These are phyloP conservation scores for Chaetomium globosum DNA, from an alignment of 2,329 filamentous ascomycete genomes.

Conservation along the genomic window DNA sequence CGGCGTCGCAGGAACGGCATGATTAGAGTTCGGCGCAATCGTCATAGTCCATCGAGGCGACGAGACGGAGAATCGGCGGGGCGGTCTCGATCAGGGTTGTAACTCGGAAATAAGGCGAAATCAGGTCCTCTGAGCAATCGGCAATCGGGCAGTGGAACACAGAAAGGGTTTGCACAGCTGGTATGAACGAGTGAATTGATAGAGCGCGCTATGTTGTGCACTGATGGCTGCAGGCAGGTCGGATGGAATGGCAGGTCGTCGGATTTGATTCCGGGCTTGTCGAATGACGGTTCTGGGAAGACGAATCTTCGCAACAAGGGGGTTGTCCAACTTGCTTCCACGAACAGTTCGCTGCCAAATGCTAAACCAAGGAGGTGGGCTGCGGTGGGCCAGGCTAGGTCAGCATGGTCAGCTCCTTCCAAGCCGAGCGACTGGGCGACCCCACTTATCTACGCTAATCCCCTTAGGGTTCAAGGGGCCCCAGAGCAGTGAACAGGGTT, in stretches of 20 bases:
- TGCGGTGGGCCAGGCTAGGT: constrained; percentile 26
- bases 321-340: constrained; percentile 13
- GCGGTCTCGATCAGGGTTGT: constrained; percentile 17
- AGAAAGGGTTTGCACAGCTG: constrained; percentile 1
- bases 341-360: constrained; percentile 24
- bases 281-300: constrained; percentile 8
- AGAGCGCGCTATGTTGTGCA: constrained; percentile 13
- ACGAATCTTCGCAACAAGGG: constrained; percentile 18
- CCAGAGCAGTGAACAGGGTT: constrained; percentile 19
- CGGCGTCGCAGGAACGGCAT: constrained; percentile 66
- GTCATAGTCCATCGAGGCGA: constrained; percentile 36
- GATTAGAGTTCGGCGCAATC: constrained; percentile 39
- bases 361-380: constrained; percentile 26
- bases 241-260: constrained; percentile 12
- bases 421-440: constrained; percentile 24
- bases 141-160: constrained; percentile 12
- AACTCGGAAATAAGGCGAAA: constrained; percentile 22
- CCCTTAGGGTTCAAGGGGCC: constrained; percentile 5
- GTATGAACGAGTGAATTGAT: constrained; percentile 24
- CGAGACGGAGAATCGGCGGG: constrained; percentile 23
- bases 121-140: constrained; percentile 11
- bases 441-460: constrained; percentile 22
- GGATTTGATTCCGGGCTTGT: constrained; percentile 1
- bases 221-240: constrained; percentile 1
- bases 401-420: constrained; percentile 32